phyloP scores from a whole-genome alignment of 73 alveolate species.

The Symbiodinium pilosum region DNA sequence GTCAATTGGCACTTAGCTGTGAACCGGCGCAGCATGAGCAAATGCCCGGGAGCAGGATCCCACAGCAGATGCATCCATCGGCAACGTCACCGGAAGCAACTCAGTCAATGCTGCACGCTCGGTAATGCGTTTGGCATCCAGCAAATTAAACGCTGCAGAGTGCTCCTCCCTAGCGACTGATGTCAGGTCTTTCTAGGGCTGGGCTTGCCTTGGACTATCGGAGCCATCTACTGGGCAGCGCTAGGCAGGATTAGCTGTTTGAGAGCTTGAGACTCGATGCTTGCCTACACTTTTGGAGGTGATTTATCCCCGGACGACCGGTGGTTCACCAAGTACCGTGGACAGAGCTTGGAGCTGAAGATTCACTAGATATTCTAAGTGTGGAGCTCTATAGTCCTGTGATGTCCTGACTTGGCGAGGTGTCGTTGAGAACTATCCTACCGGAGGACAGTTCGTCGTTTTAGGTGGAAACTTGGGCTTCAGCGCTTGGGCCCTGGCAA shows the following conservation, averaged over 20 bases:
- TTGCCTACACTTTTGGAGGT: background rate
- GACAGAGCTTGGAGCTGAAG: conserved; percentile 23
- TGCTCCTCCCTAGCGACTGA: background rate
- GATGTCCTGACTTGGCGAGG: background rate
- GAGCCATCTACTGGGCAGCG: conserved; percentile 61
- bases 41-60: conserved; percentile 57
- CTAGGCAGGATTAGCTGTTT: conserved; percentile 14
- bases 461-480: conserved; percentile 91
- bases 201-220: conserved; percentile 94
- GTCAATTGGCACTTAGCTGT: too few species aligned
- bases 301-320: background rate
- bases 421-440: conserved; percentile 39
- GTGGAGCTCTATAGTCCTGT: background rate
- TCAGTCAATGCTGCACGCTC: conserved; percentile 92
- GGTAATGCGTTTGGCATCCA: background rate
- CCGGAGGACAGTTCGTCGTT: conserved; percentile 60
- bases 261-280: background rate
- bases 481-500: conserved; percentile 28
- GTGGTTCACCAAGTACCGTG: conserved; percentile 51
- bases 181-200: conserved; percentile 73
- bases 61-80: conserved; percentile 96
- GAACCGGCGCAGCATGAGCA: too few species aligned
- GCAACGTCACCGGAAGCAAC: conserved; percentile 96
- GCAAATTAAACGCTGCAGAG: background rate
- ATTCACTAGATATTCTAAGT: background rate